Evolutionary conservation across 768 basidiomycete species (phyloP).

Genomic region (Lyophyllum atratum): DNA sequence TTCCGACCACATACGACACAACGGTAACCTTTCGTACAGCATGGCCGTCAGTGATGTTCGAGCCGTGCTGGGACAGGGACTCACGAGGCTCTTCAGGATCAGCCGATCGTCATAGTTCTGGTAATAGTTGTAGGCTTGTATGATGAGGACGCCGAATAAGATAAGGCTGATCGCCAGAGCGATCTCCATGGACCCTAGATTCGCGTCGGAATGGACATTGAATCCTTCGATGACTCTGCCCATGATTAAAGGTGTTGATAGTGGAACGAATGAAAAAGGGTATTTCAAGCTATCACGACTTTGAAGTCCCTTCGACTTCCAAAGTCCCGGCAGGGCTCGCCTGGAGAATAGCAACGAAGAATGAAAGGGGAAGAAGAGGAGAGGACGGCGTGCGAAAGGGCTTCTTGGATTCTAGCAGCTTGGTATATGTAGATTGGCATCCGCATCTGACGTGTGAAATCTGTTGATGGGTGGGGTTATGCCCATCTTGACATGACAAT

Average conservation of each 20-base stretch:
- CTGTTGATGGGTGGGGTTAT: background rate
- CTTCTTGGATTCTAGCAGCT: background rate
- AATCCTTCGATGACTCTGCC: background rate
- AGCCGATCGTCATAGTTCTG: constrained; percentile 7
- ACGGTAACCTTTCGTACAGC: background rate
- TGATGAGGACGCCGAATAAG: constrained; percentile 10
- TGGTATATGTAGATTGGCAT: background rate
- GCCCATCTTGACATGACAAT: background rate
- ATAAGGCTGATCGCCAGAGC: constrained; percentile 13
- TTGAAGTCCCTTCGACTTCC: constrained; percentile 9
- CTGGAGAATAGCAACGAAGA: constrained; percentile 4
- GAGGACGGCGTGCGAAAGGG: background rate
- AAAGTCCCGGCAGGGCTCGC: constrained; percentile 8
- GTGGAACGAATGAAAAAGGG: background rate
- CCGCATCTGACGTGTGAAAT: background rate
- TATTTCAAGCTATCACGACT: constrained; percentile 10
- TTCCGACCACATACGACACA: constrained; percentile 2
- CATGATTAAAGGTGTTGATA: background rate
- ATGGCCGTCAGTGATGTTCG: background rate
- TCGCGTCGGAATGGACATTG: constrained; percentile 4
- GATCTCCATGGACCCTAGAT: constrained; percentile 13
- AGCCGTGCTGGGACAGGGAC: background rate
- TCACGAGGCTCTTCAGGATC: constrained; percentile 13
- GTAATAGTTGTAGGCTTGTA: constrained; percentile 17
- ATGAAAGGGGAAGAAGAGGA: background rate